phyloP scores from a whole-genome alignment of 179 eudicot species.

The Silene noctiflora region DNA sequence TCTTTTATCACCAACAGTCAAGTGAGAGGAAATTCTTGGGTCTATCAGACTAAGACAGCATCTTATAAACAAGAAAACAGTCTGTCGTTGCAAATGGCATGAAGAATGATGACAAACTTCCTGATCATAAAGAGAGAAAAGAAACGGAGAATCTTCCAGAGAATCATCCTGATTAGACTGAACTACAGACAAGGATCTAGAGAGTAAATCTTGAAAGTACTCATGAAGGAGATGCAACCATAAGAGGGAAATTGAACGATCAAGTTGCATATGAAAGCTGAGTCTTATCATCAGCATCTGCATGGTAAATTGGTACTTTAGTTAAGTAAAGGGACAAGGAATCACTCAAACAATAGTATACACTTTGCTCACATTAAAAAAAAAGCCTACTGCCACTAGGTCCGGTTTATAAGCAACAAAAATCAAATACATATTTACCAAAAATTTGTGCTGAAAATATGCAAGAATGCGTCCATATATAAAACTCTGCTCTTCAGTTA shows the following conservation, averaged over 20 bases:
- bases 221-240: constrained; percentile 62
- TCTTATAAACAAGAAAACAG: constrained; percentile 64
- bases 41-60: constrained; percentile 51
- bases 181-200: constrained; percentile 39
- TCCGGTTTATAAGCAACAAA: background rate
- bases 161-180: constrained; percentile 35
- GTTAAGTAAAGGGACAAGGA: background rate
- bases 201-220: constrained; percentile 56
- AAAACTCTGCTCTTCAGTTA: constrained; percentile 30
- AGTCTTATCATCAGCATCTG: constrained; percentile 88
- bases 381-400: background rate
- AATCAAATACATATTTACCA: constrained; percentile 46
- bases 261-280: constrained; percentile 38
- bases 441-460: constrained; percentile 75
- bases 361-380: background rate
- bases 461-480: constrained; percentile 30
- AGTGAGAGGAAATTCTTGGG: constrained; percentile 28
- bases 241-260: constrained; percentile 31
- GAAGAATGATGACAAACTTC: constrained; percentile 31
- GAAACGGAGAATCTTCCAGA: constrained; percentile 74
- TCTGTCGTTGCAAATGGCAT: constrained; percentile 64
- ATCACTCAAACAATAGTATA: background rate
- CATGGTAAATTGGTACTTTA: constrained; percentile 1
- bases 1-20: constrained; percentile 34
- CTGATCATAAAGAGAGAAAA: constrained; percentile 29